Percentiles rank a stretch among this genome's conserved stretches.
Evolutionary conservation across 495 filamentous ascomycete species (phyloP).

Genomic region (Pseudomonodictys pantanalensis): DNA sequence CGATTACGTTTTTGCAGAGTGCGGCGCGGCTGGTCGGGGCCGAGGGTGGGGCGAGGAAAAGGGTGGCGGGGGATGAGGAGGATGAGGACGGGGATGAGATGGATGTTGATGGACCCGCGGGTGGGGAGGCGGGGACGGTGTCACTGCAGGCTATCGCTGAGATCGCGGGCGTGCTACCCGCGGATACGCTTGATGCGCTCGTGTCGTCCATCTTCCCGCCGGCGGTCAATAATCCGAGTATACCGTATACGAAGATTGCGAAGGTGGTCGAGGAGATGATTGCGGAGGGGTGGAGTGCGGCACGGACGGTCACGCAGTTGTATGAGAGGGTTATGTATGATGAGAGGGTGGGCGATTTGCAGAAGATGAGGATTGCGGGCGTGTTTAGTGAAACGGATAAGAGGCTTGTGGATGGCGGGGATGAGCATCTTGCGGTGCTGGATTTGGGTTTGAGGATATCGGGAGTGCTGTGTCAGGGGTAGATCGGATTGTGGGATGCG

Average conservation of each 20-base stretch:
- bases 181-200: slow-evolving; percentile 64
- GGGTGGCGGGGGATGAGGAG: slow-evolving; percentile 38
- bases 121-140: slow-evolving; percentile 50
- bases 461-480: slow-evolving; percentile 59
- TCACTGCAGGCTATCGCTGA: slow-evolving; percentile 82
- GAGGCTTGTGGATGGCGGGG: slow-evolving; percentile 91
- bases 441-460: slow-evolving; percentile 80
- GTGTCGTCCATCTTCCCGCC: slow-evolving; percentile 74
- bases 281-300: slow-evolving; percentile 97
- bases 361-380: slow-evolving; percentile 87
- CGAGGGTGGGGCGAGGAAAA: slow-evolving; percentile 44
- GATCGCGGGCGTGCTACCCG: slow-evolving; percentile 92
- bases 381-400: slow-evolving; percentile 93
- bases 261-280: slow-evolving; percentile 83
- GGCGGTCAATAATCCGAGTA: slow-evolving; percentile 50
- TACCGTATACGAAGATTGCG: slow-evolving; percentile 69
- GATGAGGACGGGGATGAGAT: slow-evolving; percentile 48
- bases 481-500: not conserved
- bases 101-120: slow-evolving; percentile 42
- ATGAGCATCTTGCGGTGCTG: slow-evolving; percentile 88
- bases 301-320: slow-evolving; percentile 80
- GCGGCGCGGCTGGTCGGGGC: slow-evolving; percentile 77
- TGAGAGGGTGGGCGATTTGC: slow-evolving; percentile 72
- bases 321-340: slow-evolving; percentile 81
- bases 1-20: slow-evolving; percentile 93